Evolutionary conservation across 2,329 filamentous ascomycete genomes (phyloP), one percentile per base, ranked within the genome.

Genomic region (Trichoderma sp.): DNA sequence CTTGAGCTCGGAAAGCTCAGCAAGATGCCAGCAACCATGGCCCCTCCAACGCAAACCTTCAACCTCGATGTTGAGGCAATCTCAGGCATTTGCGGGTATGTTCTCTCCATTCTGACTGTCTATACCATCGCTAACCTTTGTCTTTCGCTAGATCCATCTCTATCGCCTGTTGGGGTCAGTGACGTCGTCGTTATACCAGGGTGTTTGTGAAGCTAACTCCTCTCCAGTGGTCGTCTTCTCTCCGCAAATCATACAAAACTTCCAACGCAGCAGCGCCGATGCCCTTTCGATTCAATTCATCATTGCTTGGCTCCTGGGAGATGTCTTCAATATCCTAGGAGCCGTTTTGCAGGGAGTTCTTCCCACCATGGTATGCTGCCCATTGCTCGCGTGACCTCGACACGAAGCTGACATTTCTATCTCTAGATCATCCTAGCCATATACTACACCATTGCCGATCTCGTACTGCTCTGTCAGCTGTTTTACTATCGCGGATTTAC

Each of bases 251-350:
- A 91, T 97, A 76, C 94, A 97, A 79, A 98, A 98, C 80, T 98
- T 97, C 83, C 91, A 91, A 74, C 89, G 94, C 70, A 85, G 89
- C 75, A 97, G 92, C 53, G 93, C 94, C 71, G 94, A 98, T 79
- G 95, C 94, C 3, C 86, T 98, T 1, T 97, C 93, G 0, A 88
- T 98, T 15, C 91, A 95, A 70, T 99, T 98, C 84, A 90, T 98
- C 78, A 91, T 97, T 73, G 89, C 97, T 77, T 99, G 96, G 96
- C 87, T 98, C 2, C 86, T 91, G 1, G 96, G 96, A 67, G 96
- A 99, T 90, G 91, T 98, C 75, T 98, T 97, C 86, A 98, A 98
- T 80, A 97, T 98, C 74, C 86, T 97, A 3, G 95, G 95, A n/a
- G 93, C 94, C 20, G 90, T 98, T 17, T 81, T 98, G 12, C 95